Conservation (phyloP, 768 basidiomycete species). For the Tylopilus cervinicoccineus region DNA sequence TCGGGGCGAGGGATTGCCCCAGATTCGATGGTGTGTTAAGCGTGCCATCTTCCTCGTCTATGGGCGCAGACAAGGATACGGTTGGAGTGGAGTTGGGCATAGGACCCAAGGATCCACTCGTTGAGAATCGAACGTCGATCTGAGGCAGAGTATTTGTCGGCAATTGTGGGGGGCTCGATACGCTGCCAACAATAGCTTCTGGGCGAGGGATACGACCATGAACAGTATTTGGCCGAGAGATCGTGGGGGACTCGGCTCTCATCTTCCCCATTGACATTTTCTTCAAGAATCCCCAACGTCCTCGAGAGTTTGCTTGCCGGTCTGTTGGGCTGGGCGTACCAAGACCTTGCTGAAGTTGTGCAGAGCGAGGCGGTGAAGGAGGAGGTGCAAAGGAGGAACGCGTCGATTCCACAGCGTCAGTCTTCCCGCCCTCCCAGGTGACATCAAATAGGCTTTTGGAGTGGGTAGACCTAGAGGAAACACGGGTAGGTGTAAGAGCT, state of each 20-base stretch:
- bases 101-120: slow-evolving; percentile 57
- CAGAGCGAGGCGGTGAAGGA: slow-evolving; percentile 26
- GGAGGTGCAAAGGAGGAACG: slow-evolving; percentile 27
- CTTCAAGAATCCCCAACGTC: slow-evolving; percentile 93
- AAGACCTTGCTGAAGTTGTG: slow-evolving; percentile 11
- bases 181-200: slow-evolving; percentile 16
- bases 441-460: slow-evolving; percentile 50
- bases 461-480: slow-evolving; percentile 36
- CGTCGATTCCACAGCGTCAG: slow-evolving; percentile 6
- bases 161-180: slow-evolving; percentile 26
- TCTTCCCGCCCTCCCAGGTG: slow-evolving; percentile 33
- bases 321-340: slow-evolving; percentile 23
- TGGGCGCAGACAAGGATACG: slow-evolving; percentile 24
- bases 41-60: slow-evolving; percentile 18
- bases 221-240: slow-evolving; percentile 36
- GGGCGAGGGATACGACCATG: slow-evolving; percentile 16
- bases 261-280: slow-evolving; percentile 99
- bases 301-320: slow-evolving; percentile 30
- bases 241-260: slow-evolving; percentile 53
- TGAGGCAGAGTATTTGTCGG: slow-evolving; percentile 48
- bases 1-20: slow-evolving; percentile 38
- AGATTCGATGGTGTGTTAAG: slow-evolving; percentile 4
- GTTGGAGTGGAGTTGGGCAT: slow-evolving; percentile 35
- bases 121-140: slow-evolving; percentile 70
- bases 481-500: slow-evolving; percentile 33